Base-by-base conservation (phyloP, 768 basidiomycete genomes). In the Mycena galericulata region DNA sequence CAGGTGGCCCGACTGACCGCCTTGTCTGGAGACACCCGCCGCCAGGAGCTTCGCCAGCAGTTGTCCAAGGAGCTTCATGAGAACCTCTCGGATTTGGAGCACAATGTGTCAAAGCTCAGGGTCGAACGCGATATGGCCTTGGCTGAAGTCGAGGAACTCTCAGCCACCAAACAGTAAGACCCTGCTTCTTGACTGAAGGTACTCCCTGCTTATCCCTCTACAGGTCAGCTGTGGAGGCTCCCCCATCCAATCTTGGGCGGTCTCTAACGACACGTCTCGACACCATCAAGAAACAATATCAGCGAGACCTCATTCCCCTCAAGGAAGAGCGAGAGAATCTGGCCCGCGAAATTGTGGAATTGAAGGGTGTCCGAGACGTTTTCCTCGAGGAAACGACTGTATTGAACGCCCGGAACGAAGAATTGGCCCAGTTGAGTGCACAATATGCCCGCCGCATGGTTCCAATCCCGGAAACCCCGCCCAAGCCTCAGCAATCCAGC, bases 61-160 rank as follows among this genome's bases (percentile, higher is more conserved):
- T 78, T 94, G 58, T 90, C 92, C 7, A 90, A 92, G 69, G 94
- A 98, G 74, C 83, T 98, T 29, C 86, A 87, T 64, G 88, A 90
- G 67, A 94, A 86, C 72, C 83, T 99, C 45, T 87, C 88, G 54
- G 90, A 86, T 7, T 85, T 99, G 55, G 96, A 97, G 81, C 88
- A 88, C 50, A 92, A 97, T 75, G 82, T 99, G 9, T 95, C 95
- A 10, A 92, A 92, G 72, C 83, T 99, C 60, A 92, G 89, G 75
- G 94, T 90, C 0, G 94, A 99, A 78, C 86, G 97, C 32, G 98
- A 99, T 73, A 88, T 99, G 82, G 88, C 94, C 14, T 80, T 98
- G 64, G 96, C 96, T 0, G 97, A 99, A 78, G 89, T 99, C 40
- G 96, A 97, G 75, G 96, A 98, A 80, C 84, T 99, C 36, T 87